These are phyloP conservation scores for Chaetomium cochliodes DNA, from an alignment of 495 filamentous ascomycete genomes.

Conservation along the genomic window DNA sequence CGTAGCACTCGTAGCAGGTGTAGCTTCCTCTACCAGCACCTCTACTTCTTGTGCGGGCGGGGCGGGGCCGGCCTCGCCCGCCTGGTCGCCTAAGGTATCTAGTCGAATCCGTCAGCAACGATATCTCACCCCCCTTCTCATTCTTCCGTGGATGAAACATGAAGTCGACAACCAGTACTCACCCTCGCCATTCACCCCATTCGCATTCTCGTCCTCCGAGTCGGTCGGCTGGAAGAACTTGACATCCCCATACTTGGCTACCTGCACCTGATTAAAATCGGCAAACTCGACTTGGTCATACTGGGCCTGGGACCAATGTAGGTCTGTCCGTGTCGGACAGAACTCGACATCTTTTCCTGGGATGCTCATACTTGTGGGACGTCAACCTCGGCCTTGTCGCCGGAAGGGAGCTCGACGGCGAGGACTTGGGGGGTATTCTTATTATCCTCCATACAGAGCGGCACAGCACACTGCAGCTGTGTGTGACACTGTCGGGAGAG, in stretches of 20 bases:
- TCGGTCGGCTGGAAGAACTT: constrained; percentile 37
- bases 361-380: constrained; percentile 42
- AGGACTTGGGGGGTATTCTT: constrained; percentile 43
- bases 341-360: constrained; percentile 38
- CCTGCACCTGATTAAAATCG: constrained; percentile 40
- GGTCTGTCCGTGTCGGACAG: constrained; percentile 41
- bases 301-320: constrained; percentile 35
- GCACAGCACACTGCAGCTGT: neutral
- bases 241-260: constrained; percentile 42
- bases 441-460: constrained; percentile 43
- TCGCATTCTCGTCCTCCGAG: constrained; percentile 36
- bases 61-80: neutral
- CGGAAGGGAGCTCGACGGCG: constrained; percentile 38
- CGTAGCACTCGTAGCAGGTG: constrained; percentile 1
- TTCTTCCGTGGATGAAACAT: neutral
- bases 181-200: constrained; percentile 27
- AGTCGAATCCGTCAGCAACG: neutral
- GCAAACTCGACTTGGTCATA: constrained; percentile 44
- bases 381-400: constrained; percentile 36
- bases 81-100: neutral
- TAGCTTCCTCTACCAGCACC: constrained; percentile 22
- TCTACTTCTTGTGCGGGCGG: neutral
- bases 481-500: constrained; percentile 5
- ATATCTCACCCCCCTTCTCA: neutral
- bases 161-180: constrained; percentile 1